Base-by-base conservation (phyloP, 2,329 filamentous ascomycete species). In the Aspergillus sp. region DNA sequence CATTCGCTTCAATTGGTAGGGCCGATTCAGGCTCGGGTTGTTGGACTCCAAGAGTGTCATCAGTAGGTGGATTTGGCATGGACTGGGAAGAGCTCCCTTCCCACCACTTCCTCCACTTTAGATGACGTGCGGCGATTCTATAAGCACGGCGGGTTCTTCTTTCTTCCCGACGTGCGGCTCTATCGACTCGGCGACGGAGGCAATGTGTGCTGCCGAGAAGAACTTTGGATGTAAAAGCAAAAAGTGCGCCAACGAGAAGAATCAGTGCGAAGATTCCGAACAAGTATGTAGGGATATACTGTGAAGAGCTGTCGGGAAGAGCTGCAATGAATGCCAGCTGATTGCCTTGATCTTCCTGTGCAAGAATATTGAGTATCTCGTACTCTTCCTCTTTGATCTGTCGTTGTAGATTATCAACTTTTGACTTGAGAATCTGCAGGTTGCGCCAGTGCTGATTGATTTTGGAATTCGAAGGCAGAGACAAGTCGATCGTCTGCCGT, bases 91-190 rank as follows among this genome's bases (percentile, higher is more conserved):
- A 56, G 33, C 65, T 57, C 3, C 61, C 57, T 32, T 61, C 60
- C 74, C 76, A 79, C 67, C 73, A 77, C 40, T 71, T 68, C 30
- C 68, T 65, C 66, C 74, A 72, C 33, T 70, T 67, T 37, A 77
- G 74, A 28, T 71, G 64, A 19, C 75, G 70, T 13, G 77, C 77
- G 28, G 77, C 76, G 29, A 72, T 68, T 35, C 71, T 71, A 52
- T 81, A 82, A 6, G 73, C 68, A 9, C 71, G 67, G 8, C 67
- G 73, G 27, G 72, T 75, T 28, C 70, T 65, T 40, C 77, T 70
- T 59, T 81, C 77, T 62, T 82, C 78, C 10, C 69, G 70, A 35
- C 71, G 66, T 11, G 78, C 75, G 7, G 74, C 70, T 27, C 76
- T 68, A 45, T 81, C 77, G 9, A 72, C 74, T 45, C 73, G 71